Evolutionary conservation across 768 basidiomycete genomes (phyloP).

Genomic region (Serendipita sp.): DNA sequence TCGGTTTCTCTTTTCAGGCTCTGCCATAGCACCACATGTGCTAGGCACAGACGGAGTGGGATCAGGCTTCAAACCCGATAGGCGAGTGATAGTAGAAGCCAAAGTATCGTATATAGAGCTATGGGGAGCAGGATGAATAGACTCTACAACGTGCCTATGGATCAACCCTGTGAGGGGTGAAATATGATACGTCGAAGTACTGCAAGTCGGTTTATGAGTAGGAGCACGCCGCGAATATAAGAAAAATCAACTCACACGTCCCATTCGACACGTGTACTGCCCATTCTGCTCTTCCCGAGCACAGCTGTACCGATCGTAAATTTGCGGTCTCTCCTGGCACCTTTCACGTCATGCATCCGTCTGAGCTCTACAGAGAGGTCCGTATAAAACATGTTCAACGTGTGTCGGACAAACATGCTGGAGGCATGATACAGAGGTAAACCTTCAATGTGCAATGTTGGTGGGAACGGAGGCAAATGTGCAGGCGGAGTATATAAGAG

Average conservation of each 20-base stretch:
- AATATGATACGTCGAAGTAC: conserved; percentile 58
- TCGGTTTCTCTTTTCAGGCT: background rate
- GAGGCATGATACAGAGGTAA: conserved; percentile 56
- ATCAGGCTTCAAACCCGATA: background rate
- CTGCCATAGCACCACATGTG: background rate
- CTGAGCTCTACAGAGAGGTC: conserved; percentile 42
- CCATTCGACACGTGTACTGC: conserved; percentile 50
- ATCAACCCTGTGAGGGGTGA: conserved; percentile 52
- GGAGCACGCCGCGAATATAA: background rate
- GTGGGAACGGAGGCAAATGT: conserved; percentile 41
- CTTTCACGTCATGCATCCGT: background rate
- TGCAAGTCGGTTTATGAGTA: conserved; percentile 16
- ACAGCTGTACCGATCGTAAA: conserved; percentile 40
- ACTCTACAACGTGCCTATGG: conserved; percentile 46
- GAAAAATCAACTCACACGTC: conserved; percentile 38
- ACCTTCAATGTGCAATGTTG: conserved; percentile 58
- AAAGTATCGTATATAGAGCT: conserved; percentile 52
- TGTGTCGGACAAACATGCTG: conserved; percentile 51
- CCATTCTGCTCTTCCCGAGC: conserved; percentile 44
- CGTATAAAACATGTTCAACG: conserved; percentile 58
- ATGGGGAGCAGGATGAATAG: conserved; percentile 66
- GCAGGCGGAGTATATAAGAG: conserved; percentile 55
- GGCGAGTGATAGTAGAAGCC: conserved; percentile 21
- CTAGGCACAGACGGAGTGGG: background rate
- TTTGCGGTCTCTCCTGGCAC: conserved; percentile 11